Evolutionary conservation across 2,329 filamentous ascomycete genomes (phyloP), one percentile per base, ranked within the genome.

Genomic region (Diaporthe citrichinensis): DNA sequence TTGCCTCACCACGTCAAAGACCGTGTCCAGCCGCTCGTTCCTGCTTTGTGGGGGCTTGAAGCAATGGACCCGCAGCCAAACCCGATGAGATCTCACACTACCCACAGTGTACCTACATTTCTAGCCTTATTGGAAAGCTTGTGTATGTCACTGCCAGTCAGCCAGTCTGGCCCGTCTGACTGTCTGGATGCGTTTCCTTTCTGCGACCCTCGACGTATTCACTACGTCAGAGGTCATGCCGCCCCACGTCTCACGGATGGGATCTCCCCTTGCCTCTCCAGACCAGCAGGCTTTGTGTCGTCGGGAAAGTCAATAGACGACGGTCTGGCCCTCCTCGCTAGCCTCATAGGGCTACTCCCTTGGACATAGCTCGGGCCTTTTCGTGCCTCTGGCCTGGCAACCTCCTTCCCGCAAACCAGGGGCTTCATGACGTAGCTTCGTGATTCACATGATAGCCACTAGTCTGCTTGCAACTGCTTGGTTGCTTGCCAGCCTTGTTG

Each of bases 381-480:
- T 61, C 57, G 55, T 53, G 55, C n/a, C 41, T 72, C 25, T n/a
- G 62, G 71, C 57, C n/a, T 65, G 51, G 58, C 55, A 73, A 69
- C 46, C 65, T 69, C 49, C 34, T 17, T 55, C 39, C 34, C 61
- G 28, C 58, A 49, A 49, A 25, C 49, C 58, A 61, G 36, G 46
- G 46, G 58, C 39, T 65, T 44, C 71, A 73, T 73, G 71, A 73
- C 71, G 71, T 73, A 73, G 71, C 10, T 46, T 25, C 51, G 23
- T 73, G 71, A 55, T 73, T 73, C 71, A 73, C 71, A 73, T 73
- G 71, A 73, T 73, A 62, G 55, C 28, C 65, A 69, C 65, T 69
- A 55, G 65, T 31, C 44, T 51, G 34, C 61, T 49, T 49, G 61
- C 61, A 49, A 72, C 31, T 72, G 57, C 59, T 61, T 39, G 69